phyloP scores from a whole-genome alignment of 352 stramenopile species.

The Globisporangium radiosum region DNA sequence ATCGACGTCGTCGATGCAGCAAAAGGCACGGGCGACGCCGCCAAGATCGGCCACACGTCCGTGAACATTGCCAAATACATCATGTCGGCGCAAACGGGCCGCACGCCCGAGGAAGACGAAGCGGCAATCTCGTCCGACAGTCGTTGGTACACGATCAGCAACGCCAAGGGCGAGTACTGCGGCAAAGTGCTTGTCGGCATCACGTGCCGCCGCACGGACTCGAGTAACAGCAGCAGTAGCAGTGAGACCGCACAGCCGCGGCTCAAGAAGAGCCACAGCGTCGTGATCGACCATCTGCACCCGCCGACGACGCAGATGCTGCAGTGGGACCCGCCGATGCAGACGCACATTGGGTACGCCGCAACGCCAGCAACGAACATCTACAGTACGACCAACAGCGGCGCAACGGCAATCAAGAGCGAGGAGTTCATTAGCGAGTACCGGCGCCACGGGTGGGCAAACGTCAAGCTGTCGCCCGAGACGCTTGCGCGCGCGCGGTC shows the following conservation, averaged over 20 bases:
- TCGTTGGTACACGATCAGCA: constrained; percentile 84
- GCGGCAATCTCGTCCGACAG: constrained; percentile 59
- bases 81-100: constrained; percentile 39
- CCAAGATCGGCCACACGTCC: constrained; percentile 54
- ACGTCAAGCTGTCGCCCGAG: constrained; percentile 74
- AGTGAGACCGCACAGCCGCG: constrained; percentile 31
- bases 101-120: constrained; percentile 50
- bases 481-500: constrained; percentile 43
- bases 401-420: constrained; percentile 13
- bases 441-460: constrained; percentile 68
- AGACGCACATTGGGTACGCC: constrained; percentile 19
- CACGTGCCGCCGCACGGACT: constrained; percentile 42
- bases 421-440: constrained; percentile 41
- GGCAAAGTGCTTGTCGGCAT: constrained; percentile 80
- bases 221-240: neutral
- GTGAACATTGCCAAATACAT: constrained; percentile 83
- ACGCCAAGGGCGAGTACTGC: constrained; percentile 81
- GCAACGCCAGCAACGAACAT: constrained; percentile 22
- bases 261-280: constrained; percentile 70
- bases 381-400: constrained; percentile 1
- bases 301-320: constrained; percentile 68
- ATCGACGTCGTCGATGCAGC: constrained; percentile 66
- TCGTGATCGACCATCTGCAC: constrained; percentile 66
- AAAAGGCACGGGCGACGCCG: constrained; percentile 26
- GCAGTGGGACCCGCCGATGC: constrained; percentile 46